Evolutionary conservation across 1,139 yeast species (phyloP), one percentile per base, ranked within the genome.

Genomic region (Lodderomyces orthopsilosis): DNA sequence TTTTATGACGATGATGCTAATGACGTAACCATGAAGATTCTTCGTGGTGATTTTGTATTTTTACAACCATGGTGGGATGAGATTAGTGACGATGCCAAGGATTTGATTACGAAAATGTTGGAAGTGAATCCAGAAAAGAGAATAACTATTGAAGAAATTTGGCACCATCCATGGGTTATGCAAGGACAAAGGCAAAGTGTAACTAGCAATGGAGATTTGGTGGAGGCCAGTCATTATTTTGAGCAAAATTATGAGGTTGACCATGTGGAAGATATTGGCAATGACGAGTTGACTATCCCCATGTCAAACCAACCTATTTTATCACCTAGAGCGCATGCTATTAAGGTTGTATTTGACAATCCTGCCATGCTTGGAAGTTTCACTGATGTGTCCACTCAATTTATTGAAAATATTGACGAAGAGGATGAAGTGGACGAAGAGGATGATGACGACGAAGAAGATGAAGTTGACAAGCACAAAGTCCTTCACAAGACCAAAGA

Each of bases 31-130:
- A 80, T 77, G 53, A 90, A 90, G 61, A 95, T 91, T 36, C 81
- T 94, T 10, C 74, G 74, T 43, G 97, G 97, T 22, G 86, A 88
- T 54, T 91, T 76, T 60, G 83, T 86, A 13, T 91, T 90, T 61
- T 68, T 91, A 46, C 71, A 81, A 45, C 98, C 98, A 0, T 91
- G 98, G 98, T 91, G 98, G 98, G 97, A 91, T 62, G 96, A 91
- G 55, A 85, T 91, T 35, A 78, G 88, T 47, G 61, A 56, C 34
- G 88, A 85, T 17, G 98, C 96, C 6, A 89, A 89, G 61, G 75
- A 77, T 51, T 62, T 85, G 44, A 79, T 85, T 9, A 58, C 73
- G 3, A 70, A 68, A 36, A 71, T 85, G 65, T 65, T 85, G 52
- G 72, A 72, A 6, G 58, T 77, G 3, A 75, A 88, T 51, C 95